A percentile compares a stretch with the other conserved stretches of the same genome.
Evolutionary conservation across 192 early-diverging fungal species (phyloP).

Genomic region (Fimicolochytrium jonesii): DNA sequence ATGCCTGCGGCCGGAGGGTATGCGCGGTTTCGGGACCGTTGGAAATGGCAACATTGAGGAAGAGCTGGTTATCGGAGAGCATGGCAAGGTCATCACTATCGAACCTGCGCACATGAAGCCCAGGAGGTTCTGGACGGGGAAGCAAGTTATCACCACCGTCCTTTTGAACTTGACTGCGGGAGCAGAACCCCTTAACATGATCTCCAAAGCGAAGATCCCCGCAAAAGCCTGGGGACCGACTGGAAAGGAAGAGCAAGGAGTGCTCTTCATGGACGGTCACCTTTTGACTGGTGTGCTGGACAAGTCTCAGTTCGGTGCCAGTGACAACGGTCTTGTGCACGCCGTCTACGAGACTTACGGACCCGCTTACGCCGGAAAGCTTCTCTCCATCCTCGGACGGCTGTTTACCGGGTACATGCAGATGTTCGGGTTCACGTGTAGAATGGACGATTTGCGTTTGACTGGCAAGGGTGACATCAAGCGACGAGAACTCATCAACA

Average conservation of each 20-base stretch:
- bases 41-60: slow-evolving; percentile 57
- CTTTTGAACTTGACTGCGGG: slow-evolving; percentile 81
- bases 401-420: slow-evolving; percentile 89
- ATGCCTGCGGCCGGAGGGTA: slow-evolving; percentile 76
- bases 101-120: slow-evolving; percentile 90
- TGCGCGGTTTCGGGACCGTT: slow-evolving; percentile 34
- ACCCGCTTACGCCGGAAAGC: slow-evolving; percentile 77
- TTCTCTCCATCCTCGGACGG: slow-evolving; percentile 85
- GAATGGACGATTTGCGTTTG: slow-evolving; percentile 96
- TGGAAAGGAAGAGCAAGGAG: slow-evolving; percentile 77
- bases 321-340: slow-evolving; percentile 89
- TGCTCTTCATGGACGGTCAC: slow-evolving; percentile 84
- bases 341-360: slow-evolving; percentile 95
- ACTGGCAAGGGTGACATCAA: slow-evolving; percentile 74
- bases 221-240: slow-evolving; percentile 79
- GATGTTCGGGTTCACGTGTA: slow-evolving; percentile 87
- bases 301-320: slow-evolving; percentile 95
- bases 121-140: slow-evolving; percentile 89
- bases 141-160: slow-evolving; percentile 87
- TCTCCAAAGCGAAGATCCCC: slow-evolving; percentile 81
- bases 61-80: slow-evolving; percentile 47
- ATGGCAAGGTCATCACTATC: slow-evolving; percentile 77
- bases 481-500: slow-evolving; percentile 69
- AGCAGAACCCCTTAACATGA: slow-evolving; percentile 74
- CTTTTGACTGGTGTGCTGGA: slow-evolving; percentile 90